Percentiles rank a stretch among this genome's conserved stretches.
These are phyloP conservation scores for Phaseolus lunatus DNA, from an alignment of 306 rosid species.

Conservation along the genomic window DNA sequence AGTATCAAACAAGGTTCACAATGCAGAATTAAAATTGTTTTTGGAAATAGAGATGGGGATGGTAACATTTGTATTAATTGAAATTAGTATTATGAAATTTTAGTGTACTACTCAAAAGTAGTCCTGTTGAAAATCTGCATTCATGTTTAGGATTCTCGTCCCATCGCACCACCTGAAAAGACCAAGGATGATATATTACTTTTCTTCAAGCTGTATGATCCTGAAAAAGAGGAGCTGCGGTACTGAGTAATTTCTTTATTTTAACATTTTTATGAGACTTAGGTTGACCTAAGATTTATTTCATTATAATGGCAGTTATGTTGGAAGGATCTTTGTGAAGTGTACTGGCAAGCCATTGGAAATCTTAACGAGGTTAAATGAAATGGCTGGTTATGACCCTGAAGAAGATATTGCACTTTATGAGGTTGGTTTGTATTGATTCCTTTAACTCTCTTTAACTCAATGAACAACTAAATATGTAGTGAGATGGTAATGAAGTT, in stretches of 20 bases:
- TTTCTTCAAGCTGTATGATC: conserved; percentile 61
- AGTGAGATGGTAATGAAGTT: conserved; percentile 3
- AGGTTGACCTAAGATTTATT: conserved; percentile 26
- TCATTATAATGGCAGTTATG: conserved; percentile 49
- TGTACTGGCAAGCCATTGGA: conserved; percentile 55
- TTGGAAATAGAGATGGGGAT: conserved; percentile 53
- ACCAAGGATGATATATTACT: conserved; percentile 59
- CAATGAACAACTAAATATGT: neutral
- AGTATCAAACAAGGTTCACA: conserved; percentile 54
- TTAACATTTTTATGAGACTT: neutral
- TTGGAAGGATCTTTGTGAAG: conserved; percentile 62
- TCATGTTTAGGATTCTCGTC: conserved; percentile 49
- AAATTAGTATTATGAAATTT: conserved; percentile 5
- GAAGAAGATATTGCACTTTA: conserved; percentile 58
- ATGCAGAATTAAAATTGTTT: conserved; percentile 55
- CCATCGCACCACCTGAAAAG: conserved; percentile 53
- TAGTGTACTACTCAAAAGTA: neutral
- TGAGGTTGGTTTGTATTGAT: conserved; percentile 56
- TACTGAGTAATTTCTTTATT: conserved; percentile 38
- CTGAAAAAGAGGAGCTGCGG: conserved; percentile 64
- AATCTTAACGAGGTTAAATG: conserved; percentile 48
- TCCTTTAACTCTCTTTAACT: conserved; percentile 23
- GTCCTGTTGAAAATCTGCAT: conserved; percentile 39
- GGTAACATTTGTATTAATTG: conserved; percentile 45
- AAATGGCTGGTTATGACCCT: conserved; percentile 61